Evolutionary conservation across 805 yeast genomes (phyloP).

Genomic region (Candida yuanshanica): DNA sequence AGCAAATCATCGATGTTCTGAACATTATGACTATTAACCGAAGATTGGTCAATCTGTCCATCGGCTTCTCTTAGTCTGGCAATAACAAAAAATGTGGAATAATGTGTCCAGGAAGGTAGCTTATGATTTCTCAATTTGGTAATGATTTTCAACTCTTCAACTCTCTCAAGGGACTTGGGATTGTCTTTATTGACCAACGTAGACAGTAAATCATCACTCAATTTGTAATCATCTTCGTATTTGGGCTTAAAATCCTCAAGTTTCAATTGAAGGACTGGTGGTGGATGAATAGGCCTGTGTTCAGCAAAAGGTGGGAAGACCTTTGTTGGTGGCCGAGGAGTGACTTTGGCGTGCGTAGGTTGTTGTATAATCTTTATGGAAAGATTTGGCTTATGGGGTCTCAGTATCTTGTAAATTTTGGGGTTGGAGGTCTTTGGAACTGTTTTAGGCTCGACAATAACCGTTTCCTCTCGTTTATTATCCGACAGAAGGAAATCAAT

Average conservation of each 20-base stretch:
- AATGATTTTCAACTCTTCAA: slow-evolving; percentile 18
- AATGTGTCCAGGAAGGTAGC: slow-evolving; percentile 23
- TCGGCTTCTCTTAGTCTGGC: slow-evolving; percentile 12
- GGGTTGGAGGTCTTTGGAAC: slow-evolving; percentile 3
- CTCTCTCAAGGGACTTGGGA: slow-evolving; percentile 12
- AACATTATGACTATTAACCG: slow-evolving; percentile 4
- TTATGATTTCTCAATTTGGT: slow-evolving; percentile 11
- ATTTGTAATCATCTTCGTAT: slow-evolving; percentile 1
- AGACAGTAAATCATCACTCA: slow-evolving; percentile 11
- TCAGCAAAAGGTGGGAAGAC: slow-evolving; percentile 25
- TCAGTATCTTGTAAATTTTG: slow-evolving; percentile 10
- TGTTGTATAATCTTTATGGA: slow-evolving; percentile 23
- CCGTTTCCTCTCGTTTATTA: slow-evolving; percentile 2
- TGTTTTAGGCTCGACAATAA: slow-evolving; percentile 12
- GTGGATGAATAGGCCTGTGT: slow-evolving; percentile 30
- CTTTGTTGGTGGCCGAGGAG: slow-evolving; percentile 17
- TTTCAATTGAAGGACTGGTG: slow-evolving; percentile 25
- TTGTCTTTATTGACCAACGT: slow-evolving; percentile 7
- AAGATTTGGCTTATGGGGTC: slow-evolving; percentile 16
- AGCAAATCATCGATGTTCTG: slow-evolving; percentile 15
- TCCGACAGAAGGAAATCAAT: slow-evolving; percentile 18
- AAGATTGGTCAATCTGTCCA: slow-evolving; percentile 7
- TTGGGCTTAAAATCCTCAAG: slow-evolving; percentile 12
- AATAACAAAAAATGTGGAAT: slow-evolving; percentile 23
- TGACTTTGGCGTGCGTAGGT: slow-evolving; percentile 27